A percentile compares a stretch with the other conserved stretches of the same genome.
Evolutionary conservation across 1,139 yeast species (phyloP).

Genomic region (Candida labiduridarum): DNA sequence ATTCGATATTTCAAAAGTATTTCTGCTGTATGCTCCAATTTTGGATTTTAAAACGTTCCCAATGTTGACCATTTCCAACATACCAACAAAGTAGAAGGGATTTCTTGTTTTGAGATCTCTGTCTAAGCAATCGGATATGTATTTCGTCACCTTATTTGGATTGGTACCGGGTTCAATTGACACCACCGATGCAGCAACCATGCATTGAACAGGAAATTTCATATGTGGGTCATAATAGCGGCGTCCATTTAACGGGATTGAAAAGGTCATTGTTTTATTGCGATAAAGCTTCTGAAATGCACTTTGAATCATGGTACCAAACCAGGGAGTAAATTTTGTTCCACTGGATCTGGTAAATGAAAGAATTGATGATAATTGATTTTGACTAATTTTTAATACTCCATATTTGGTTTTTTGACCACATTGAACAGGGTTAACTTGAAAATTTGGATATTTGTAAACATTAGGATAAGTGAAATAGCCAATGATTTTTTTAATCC

Average conservation of each 20-base stretch:
- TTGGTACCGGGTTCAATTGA: constrained; percentile 19
- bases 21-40: constrained; percentile 15
- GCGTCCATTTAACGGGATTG: constrained; percentile 29
- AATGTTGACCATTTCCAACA: constrained; percentile 20
- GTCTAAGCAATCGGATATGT: constrained; percentile 13
- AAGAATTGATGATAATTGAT: constrained; percentile 15
- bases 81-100: constrained; percentile 23
- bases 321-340: constrained; percentile 29
- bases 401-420: constrained; percentile 17
- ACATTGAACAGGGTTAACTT: constrained; percentile 13
- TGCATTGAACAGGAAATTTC: constrained; percentile 20
- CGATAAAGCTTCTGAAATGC: constrained; percentile 19
- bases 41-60: constrained; percentile 15
- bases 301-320: constrained; percentile 21
- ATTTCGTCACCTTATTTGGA: constrained; percentile 11
- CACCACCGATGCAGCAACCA: constrained; percentile 18
- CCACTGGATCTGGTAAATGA: constrained; percentile 18
- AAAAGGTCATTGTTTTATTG: constrained; percentile 17
- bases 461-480: constrained; percentile 16
- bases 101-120: constrained; percentile 15
- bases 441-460: constrained; percentile 20
- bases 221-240: constrained; percentile 21
- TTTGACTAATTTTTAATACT: constrained; percentile 17
- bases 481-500: constrained; percentile 9
- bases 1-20: constrained; percentile 31